A percentile compares a stretch with the other conserved stretches of the same genome.
These are phyloP conservation scores for Nothophaeocryptopus gaeumannii DNA, from an alignment of 2,329 filamentous ascomycete genomes.

Conservation along the genomic window DNA sequence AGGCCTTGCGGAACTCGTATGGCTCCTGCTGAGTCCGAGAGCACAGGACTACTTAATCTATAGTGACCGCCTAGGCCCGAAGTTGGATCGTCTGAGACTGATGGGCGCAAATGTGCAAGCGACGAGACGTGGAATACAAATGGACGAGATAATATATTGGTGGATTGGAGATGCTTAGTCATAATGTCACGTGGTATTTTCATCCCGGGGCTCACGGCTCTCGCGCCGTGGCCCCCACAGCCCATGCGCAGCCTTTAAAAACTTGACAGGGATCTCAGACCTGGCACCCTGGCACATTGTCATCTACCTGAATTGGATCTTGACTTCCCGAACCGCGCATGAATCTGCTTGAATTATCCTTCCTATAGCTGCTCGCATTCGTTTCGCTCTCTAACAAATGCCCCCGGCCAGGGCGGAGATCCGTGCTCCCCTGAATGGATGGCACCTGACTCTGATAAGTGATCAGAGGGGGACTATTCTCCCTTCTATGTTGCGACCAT, in stretches of 20 bases:
- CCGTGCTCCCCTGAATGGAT: constrained; percentile 1
- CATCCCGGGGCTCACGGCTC: not conserved
- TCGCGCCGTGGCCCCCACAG: not conserved
- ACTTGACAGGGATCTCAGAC: constrained; percentile 1
- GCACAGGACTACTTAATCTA: not conserved
- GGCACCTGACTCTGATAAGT: constrained; percentile 1
- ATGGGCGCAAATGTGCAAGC: not conserved
- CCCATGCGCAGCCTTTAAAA: not conserved
- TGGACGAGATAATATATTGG: not conserved
- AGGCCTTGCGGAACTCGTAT: constrained; percentile 1
- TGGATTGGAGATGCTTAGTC: not conserved
- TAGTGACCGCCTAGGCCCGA: not conserved
- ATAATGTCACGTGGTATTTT: too few species aligned
- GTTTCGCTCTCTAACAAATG: not conserved
- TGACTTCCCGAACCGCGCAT: not conserved
- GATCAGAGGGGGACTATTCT: too few species aligned
- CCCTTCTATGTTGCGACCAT: constrained; percentile 1
- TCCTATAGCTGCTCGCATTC: too few species aligned
- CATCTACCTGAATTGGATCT: constrained; percentile 1
- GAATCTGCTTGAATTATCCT: too few species aligned
- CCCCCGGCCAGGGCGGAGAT: not conserved
- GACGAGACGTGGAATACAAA: not conserved
- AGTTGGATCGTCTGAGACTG: not conserved
- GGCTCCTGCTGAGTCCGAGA: constrained; percentile 1
- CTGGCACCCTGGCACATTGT: not conserved